These are phyloP conservation scores for Logfia minima DNA, from an alignment of 129 eudicot species.

Conservation along the genomic window DNA sequence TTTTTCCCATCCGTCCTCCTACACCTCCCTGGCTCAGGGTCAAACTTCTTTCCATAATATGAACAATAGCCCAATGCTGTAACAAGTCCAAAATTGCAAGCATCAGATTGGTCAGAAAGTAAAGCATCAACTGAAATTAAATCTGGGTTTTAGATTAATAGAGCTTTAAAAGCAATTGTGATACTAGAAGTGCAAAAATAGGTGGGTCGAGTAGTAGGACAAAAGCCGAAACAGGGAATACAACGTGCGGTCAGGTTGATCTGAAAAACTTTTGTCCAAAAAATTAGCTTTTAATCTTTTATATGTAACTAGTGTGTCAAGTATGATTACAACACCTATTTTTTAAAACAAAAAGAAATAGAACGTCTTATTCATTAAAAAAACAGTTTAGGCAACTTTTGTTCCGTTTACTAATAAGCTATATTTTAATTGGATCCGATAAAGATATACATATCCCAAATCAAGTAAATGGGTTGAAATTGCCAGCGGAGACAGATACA, in stretches of 20 bases:
- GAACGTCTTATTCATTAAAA: background rate
- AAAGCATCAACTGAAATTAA: background rate
- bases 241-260: background rate
- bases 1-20: conserved; percentile 96
- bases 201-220: too few species aligned
- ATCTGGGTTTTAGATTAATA: too few species aligned
- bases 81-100: background rate
- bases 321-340: background rate
- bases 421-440: background rate
- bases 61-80: conserved; percentile 80
- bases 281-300: background rate
- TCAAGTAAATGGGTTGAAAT: background rate
- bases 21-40: conserved; percentile 98
- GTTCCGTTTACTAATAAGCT: background rate
- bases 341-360: background rate
- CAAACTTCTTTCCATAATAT: conserved; percentile 85
- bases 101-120: background rate
- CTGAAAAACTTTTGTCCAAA: background rate
- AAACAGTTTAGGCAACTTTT: too few species aligned
- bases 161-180: too few species aligned
- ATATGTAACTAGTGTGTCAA: background rate
- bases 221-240: background rate
- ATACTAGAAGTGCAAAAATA: too few species aligned
- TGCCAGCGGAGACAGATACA: too few species aligned
- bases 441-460: background rate